Evolutionary conservation across 2,329 filamentous ascomycete genomes (phyloP).

Genomic region (Arthrobotrys sphaeroides): DNA sequence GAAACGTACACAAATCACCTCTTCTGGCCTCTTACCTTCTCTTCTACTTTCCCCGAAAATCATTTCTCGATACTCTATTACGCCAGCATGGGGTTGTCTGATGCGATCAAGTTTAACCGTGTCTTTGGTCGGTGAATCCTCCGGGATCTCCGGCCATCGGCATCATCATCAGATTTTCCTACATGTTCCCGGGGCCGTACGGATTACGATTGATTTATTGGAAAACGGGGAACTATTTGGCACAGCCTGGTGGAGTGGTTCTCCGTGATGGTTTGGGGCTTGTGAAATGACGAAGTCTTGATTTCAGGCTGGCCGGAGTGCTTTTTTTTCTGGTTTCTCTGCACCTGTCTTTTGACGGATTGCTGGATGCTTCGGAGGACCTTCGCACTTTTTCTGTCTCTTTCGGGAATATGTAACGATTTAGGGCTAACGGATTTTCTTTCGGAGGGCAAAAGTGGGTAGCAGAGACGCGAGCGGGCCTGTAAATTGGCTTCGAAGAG

Average conservation of each 20-base stretch:
- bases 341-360: slow-evolving; percentile 7
- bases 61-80: slow-evolving; percentile 46
- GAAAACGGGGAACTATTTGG: slow-evolving; percentile 19
- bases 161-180: slow-evolving; percentile 51
- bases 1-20: slow-evolving; percentile 6
- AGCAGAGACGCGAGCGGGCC: neutral
- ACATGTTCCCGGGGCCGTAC: slow-evolving; percentile 44
- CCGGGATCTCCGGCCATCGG: neutral
- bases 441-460: slow-evolving; percentile 35
- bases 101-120: slow-evolving; percentile 45
- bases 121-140: slow-evolving; percentile 6
- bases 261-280: neutral
- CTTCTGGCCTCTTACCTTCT: slow-evolving; percentile 11
- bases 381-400: slow-evolving; percentile 40
- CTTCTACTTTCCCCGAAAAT: slow-evolving; percentile 24
- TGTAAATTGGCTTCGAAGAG: slow-evolving; percentile 12
- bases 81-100: slow-evolving; percentile 48
- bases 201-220: slow-evolving; percentile 46
- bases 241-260: slow-evolving; percentile 18
- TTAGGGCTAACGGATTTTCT: slow-evolving; percentile 53
- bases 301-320: neutral
- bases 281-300: neutral
- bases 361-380: slow-evolving; percentile 27
- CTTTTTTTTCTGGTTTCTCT: neutral
- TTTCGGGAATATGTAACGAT: slow-evolving; percentile 49